Conservation (phyloP, 2,329 filamentous ascomycete genomes). For the Polytolypa hystricis region DNA sequence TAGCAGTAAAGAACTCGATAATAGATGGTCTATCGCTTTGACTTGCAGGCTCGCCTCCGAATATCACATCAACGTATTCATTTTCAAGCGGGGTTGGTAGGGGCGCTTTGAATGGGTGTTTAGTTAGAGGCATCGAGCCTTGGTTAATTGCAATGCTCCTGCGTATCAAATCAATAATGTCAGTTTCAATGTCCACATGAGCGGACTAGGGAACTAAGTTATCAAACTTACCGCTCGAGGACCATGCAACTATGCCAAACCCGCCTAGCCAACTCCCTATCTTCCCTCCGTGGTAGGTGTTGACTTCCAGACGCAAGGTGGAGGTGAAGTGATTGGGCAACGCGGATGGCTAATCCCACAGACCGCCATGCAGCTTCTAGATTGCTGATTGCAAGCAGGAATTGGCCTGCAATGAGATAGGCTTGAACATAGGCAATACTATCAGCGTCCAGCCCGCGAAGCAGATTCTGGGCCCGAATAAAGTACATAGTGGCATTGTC, state of each 20-base stretch:
- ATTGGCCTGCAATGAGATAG: slow-evolving; percentile 16
- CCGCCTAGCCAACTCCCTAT: slow-evolving; percentile 14
- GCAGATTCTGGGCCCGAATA: slow-evolving; percentile 11
- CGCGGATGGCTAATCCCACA: slow-evolving; percentile 15
- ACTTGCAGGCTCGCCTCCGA: slow-evolving; percentile 4
- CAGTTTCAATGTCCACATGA: background rate
- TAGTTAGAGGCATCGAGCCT: slow-evolving; percentile 13
- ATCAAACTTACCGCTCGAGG: slow-evolving; percentile 12
- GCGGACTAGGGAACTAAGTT: background rate
- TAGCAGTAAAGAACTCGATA: slow-evolving; percentile 17
- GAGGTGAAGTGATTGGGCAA: slow-evolving; percentile 14
- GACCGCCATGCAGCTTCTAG: slow-evolving; percentile 15
- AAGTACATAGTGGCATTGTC: slow-evolving; percentile 12
- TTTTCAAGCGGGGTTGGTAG: slow-evolving; percentile 16
- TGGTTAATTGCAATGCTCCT: slow-evolving; percentile 16
- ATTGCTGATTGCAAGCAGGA: slow-evolving; percentile 15
- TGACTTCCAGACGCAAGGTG: slow-evolving; percentile 13
- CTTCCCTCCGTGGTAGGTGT: slow-evolving; percentile 8
- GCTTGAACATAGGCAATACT: slow-evolving; percentile 13
- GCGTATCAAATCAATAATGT: background rate
- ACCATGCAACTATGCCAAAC: slow-evolving; percentile 20
- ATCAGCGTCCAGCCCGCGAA: slow-evolving; percentile 9
- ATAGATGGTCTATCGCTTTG: slow-evolving; percentile 15
- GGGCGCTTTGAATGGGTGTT: slow-evolving; percentile 12
- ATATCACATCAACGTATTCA: slow-evolving; percentile 17